These are phyloP conservation scores for Colletotrichum spinosum DNA, from an alignment of 2,329 filamentous ascomycete genomes.

Conservation along the genomic window DNA sequence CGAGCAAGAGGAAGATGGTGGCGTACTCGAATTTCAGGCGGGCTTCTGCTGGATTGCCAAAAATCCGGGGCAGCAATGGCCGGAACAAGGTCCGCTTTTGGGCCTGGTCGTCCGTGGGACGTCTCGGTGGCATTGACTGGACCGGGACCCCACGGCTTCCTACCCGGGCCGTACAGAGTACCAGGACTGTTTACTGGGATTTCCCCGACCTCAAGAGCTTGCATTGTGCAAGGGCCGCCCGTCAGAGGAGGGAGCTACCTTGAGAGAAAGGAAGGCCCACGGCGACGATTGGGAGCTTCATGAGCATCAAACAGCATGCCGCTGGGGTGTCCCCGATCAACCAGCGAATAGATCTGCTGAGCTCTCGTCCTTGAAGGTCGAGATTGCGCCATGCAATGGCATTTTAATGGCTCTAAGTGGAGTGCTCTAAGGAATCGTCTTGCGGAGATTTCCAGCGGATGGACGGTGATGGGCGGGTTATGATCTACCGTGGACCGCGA, in stretches of 20 bases:
- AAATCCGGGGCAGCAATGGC: conserved; percentile 38
- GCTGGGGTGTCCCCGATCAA: conserved; percentile 25
- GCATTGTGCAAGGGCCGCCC: too few species aligned
- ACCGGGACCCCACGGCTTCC: conserved; percentile 36
- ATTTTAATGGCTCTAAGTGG: conserved; percentile 30
- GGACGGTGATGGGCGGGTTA: conserved; percentile 22
- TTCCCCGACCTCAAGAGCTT: too few species aligned
- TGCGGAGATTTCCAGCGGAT: conserved; percentile 22
- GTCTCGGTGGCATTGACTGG: conserved; percentile 31
- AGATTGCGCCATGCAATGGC: conserved; percentile 34
- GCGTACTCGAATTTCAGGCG: conserved; percentile 34
- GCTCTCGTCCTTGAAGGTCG: conserved; percentile 30
- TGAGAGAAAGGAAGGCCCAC: conserved; percentile 20
- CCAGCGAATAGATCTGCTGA: conserved; percentile 26
- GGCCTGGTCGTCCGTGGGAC: conserved; percentile 35
- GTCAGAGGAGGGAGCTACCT: conserved; percentile 29
- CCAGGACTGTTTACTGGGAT: conserved; percentile 23
- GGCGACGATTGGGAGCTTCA: conserved; percentile 35
- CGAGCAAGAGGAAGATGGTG: conserved; percentile 28
- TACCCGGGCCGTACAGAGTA: conserved; percentile 36
- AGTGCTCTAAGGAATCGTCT: conserved; percentile 4
- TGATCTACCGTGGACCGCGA: conserved; percentile 20
- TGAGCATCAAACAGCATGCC: conserved; percentile 36
- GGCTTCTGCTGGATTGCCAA: conserved; percentile 26
- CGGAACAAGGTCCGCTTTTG: conserved; percentile 35